Base-by-base conservation (phyloP, 1,139 yeast genomes). In the Lodderomyces parapsilosis region DNA sequence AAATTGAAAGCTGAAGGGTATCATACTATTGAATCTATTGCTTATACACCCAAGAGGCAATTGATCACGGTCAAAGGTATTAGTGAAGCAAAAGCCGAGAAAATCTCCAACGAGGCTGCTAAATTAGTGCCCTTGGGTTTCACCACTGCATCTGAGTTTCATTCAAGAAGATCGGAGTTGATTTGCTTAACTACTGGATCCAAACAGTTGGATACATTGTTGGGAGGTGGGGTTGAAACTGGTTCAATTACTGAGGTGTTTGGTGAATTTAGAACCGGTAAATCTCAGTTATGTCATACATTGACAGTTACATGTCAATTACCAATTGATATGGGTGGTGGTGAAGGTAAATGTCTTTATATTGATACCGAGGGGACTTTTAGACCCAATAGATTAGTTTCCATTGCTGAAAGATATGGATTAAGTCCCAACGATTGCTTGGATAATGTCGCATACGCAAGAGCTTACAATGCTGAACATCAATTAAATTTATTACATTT, bases 291-390 rank as follows among this genome's bases (percentile, higher is more conserved):
- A 42, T 94, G 99, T 64, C 99, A 94, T 61, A 94, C 99, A 1
- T 73, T 94, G 49, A 96, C 98, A 0, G 96, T 94, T 9, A 91
- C 98, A 2, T 93, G 98, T 62, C 99, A 93, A 64, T 71, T 93
- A 46, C 99, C 99, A 3, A 82, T 93, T 39, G 98, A 93, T 60
- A 86, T 88, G 88, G 98, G 98, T 36, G 99, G 99, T 45, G 99
- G 98, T 41, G 99, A 93, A 68, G 99, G 99, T 32, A 90, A 94
- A 63, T 93, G 98, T 64, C 74, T 94, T 46, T 94, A 88, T 60
- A 91, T 93, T 50, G 99, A 93, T 59, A 93, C 99, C 0, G 99
- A 93, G 59, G 96, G 96, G 13, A 94, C 99, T 1, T 93, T 94
- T 64, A 77, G 99, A 59, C 97, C 99, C 1, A 86, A 85, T 39